A percentile compares a stretch with the other conserved stretches of the same genome.
These are phyloP conservation scores for Pyrus pyrifolia DNA, from an alignment of 306 rosid genomes.

Conservation along the genomic window DNA sequence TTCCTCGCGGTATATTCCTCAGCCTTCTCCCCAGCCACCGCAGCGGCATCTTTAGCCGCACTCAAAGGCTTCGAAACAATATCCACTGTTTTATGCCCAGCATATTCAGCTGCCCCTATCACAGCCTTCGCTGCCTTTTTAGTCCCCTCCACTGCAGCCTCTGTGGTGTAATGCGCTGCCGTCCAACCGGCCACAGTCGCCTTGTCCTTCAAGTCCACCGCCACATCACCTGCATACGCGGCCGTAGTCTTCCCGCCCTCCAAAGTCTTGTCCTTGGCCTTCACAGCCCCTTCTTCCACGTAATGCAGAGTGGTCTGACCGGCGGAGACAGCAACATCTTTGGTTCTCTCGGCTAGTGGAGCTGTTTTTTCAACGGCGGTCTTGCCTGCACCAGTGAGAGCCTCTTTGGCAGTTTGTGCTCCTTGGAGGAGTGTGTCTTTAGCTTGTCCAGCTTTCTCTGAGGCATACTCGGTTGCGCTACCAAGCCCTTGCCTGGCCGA, in stretches of 20 bases:
- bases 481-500: constrained; percentile 20
- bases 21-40: constrained; percentile 50
- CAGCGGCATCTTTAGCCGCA: constrained; percentile 40
- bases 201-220: constrained; percentile 52
- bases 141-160: constrained; percentile 54
- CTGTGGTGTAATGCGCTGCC: constrained; percentile 49
- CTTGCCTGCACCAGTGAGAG: constrained; percentile 22
- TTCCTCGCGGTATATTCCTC: constrained; percentile 68
- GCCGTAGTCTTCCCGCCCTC: constrained; percentile 37
- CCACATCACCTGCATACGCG: constrained; percentile 28
- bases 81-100: constrained; percentile 43
- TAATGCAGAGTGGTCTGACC: constrained; percentile 28
- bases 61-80: constrained; percentile 39
- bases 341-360: constrained; percentile 24
- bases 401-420: constrained; percentile 24
- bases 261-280: constrained; percentile 31
- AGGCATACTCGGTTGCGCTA: constrained; percentile 10
- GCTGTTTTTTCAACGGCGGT: constrained; percentile 6
- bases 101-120: constrained; percentile 44
- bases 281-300: constrained; percentile 9
- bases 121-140: constrained; percentile 37
- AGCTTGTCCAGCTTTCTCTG: constrained; percentile 17
- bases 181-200: constrained; percentile 55
- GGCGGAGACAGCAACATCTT: constrained; percentile 22
- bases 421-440: constrained; percentile 16